These are phyloP conservation scores for Sarocladiaceae sp. DNA, from an alignment of 2,329 filamentous ascomycete genomes.

Conservation along the genomic window DNA sequence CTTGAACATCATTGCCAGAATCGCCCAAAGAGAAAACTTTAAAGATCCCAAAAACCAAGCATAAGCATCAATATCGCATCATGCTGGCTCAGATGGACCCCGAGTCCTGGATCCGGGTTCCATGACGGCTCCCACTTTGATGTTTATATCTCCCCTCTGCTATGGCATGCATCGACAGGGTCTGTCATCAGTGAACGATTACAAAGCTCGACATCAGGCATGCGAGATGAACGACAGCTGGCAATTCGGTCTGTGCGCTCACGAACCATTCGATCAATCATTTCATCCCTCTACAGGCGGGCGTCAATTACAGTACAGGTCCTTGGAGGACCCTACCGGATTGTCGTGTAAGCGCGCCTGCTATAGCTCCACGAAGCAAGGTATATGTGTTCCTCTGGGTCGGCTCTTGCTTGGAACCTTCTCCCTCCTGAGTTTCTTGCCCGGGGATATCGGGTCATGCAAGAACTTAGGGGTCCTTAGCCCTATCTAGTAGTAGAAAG, in stretches of 20 bases:
- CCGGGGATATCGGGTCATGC: neutral
- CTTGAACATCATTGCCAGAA: conserved; percentile 3
- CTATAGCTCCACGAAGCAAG: conserved; percentile 4
- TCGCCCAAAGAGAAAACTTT: neutral
- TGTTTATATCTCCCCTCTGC: conserved; percentile 1
- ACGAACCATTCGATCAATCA: neutral
- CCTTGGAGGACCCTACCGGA: too few species aligned
- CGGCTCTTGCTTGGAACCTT: neutral
- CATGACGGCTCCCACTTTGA: too few species aligned
- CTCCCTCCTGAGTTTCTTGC: neutral
- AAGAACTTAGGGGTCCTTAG: neutral
- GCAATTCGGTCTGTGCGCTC: conserved; percentile 1
- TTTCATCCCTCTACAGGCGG: too few species aligned
- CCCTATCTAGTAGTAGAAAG: neutral
- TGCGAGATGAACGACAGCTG: conserved; percentile 5
- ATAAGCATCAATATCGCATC: neutral
- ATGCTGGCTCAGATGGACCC: neutral
- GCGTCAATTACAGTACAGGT: too few species aligned
- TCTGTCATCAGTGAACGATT: neutral
- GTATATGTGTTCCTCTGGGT: conserved; percentile 9
- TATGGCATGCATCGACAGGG: neutral
- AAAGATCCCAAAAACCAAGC: neutral
- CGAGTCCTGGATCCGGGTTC: neutral
- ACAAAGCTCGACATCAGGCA: neutral
- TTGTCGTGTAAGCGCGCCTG: neutral